These are phyloP conservation scores for Suhomyces tanzawaensis DNA, from an alignment of 805 yeast genomes.

Conservation along the genomic window DNA sequence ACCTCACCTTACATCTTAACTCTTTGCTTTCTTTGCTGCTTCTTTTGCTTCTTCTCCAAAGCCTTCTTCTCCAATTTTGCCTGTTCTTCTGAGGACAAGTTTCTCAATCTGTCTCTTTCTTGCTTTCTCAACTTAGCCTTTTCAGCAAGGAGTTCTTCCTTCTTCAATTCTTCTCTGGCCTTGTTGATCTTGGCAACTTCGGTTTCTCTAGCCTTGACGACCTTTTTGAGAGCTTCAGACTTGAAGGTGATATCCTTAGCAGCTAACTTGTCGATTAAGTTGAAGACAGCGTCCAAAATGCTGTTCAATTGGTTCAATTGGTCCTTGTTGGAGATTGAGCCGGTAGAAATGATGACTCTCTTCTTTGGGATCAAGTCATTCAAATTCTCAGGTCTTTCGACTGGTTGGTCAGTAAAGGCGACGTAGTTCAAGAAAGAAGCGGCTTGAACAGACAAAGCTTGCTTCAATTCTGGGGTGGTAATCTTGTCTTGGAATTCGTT, in stretches of 20 bases:
- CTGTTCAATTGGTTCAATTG: conserved; percentile 50
- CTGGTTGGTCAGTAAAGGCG: conserved; percentile 81
- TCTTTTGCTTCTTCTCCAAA: conserved; percentile 77
- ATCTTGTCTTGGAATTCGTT: conserved; percentile 73
- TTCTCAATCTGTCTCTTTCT: conserved; percentile 55
- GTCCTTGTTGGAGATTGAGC: conserved; percentile 46
- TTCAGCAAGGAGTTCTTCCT: conserved; percentile 68
- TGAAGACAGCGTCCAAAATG: conserved; percentile 55
- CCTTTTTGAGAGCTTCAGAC: conserved; percentile 73
- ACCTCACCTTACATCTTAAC: conserved; percentile 21
- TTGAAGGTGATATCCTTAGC: conserved; percentile 53
- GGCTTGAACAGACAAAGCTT: conserved; percentile 41
- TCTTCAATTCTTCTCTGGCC: conserved; percentile 58
- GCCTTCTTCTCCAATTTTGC: conserved; percentile 75
- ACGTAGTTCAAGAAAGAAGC: conserved; percentile 58
- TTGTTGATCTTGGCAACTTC: conserved; percentile 72
- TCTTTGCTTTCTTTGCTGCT: conserved; percentile 62
- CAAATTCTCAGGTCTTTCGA: conserved; percentile 62
- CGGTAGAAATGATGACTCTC: conserved; percentile 54
- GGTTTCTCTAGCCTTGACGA: conserved; percentile 70
- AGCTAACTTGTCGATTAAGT: conserved; percentile 58
- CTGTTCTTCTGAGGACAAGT: conserved; percentile 73
- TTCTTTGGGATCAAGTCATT: conserved; percentile 54
- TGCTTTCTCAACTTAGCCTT: conserved; percentile 68
- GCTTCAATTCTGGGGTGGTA: conserved; percentile 44